Evolutionary conservation across 2,329 filamentous ascomycete genomes (phyloP).

Genomic region (Ceratocystis ficicola): DNA sequence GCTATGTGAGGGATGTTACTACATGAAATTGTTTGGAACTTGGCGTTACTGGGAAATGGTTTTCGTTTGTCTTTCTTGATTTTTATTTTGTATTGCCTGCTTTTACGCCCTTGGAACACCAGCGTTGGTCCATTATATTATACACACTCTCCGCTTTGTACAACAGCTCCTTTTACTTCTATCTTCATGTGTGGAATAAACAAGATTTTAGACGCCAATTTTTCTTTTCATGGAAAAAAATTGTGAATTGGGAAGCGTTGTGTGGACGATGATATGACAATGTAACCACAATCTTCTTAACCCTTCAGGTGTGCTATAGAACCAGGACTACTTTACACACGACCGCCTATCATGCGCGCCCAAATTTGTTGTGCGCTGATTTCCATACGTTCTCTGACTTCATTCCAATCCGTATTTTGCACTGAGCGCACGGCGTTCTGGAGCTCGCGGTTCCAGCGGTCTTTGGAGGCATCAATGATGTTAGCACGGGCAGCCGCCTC

Average conservation of each 20-base stretch:
- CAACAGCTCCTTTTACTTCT: background rate
- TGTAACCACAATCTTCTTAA: background rate
- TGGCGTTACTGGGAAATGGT: background rate
- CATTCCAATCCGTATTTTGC: constrained; percentile 53
- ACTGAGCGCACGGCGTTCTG: constrained; percentile 53
- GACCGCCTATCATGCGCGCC: background rate
- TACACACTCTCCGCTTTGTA: background rate
- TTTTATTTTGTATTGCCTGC: background rate
- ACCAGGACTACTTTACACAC: background rate
- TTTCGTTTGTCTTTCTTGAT: constrained; percentile 5
- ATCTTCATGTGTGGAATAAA: background rate
- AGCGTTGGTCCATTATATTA: background rate
- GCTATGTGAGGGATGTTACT: background rate
- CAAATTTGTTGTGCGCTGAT: constrained; percentile 24
- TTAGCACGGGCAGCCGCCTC: constrained; percentile 41
- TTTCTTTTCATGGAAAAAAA: background rate
- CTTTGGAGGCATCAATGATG: constrained; percentile 57
- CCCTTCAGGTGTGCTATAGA: no score
- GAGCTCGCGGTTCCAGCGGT: constrained; percentile 66
- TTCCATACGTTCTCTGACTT: constrained; percentile 48
- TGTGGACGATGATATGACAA: background rate
- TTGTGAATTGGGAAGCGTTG: no score
- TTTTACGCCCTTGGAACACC: background rate
- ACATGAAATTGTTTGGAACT: background rate
- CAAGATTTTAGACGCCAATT: background rate